Evolutionary conservation across 2,329 filamentous ascomycete species (phyloP).

Genomic region (Aspergillus brunneoviolaceus): DNA sequence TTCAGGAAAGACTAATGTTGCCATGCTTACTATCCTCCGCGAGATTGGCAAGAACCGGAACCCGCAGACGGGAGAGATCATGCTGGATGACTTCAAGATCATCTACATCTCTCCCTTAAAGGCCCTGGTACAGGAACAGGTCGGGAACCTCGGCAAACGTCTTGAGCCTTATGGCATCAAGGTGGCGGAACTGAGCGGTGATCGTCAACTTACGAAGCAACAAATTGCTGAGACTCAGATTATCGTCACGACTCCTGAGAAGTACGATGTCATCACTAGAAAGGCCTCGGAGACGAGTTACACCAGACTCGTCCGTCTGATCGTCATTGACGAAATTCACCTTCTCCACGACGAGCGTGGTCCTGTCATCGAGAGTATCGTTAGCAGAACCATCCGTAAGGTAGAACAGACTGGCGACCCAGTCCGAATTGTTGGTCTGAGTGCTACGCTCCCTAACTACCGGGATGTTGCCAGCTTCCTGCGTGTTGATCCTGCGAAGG

Average conservation of each 20-base stretch:
- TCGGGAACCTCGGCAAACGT: conserved; percentile 92
- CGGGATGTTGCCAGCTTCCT: conserved; percentile 94
- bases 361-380: conserved; percentile 94
- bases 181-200: conserved; percentile 94
- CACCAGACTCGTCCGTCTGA: conserved; percentile 90
- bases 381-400: conserved; percentile 87
- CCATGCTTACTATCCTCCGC: conserved; percentile 92
- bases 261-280: conserved; percentile 98
- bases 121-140: conserved; percentile 94
- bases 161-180: conserved; percentile 87
- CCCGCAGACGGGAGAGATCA: conserved; percentile 84
- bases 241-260: conserved; percentile 97
- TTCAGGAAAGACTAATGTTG: conserved; percentile 97
- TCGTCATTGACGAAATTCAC: conserved; percentile 98
- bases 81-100: conserved; percentile 96
- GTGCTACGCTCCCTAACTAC: conserved; percentile 94
- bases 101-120: conserved; percentile 97
- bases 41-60: conserved; percentile 96
- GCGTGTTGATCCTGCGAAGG: conserved; percentile 79
- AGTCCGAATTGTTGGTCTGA: conserved; percentile 87
- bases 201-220: conserved; percentile 96
- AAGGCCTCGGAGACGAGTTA: conserved; percentile 97
- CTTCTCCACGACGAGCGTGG: conserved; percentile 95
- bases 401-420: conserved; percentile 93
- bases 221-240: conserved; percentile 97